phyloP scores from a whole-genome alignment of 2,329 filamentous ascomycete species.

The Mollisia scopiformis region DNA sequence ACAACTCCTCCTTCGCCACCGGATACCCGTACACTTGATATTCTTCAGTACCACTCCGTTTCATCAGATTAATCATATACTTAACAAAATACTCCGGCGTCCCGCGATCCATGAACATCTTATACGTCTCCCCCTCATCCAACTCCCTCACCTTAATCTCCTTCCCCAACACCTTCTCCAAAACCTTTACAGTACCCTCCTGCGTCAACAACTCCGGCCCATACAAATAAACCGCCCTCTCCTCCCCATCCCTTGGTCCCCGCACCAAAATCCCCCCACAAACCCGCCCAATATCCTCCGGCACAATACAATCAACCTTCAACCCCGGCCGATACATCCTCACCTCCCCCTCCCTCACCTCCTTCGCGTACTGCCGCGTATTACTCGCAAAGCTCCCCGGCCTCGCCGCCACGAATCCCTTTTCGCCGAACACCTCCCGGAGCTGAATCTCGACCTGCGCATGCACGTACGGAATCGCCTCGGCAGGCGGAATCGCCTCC shows the following conservation, averaged over 20 bases:
- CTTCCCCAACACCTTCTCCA: not conserved
- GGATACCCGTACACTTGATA: not conserved
- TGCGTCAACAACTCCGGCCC: not conserved
- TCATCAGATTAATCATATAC: not conserved
- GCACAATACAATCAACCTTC: not conserved
- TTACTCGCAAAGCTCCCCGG: slow-evolving; percentile 51
- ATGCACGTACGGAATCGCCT: slow-evolving; percentile 45
- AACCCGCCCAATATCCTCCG: not conserved
- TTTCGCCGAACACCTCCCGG: slow-evolving; percentile 42
- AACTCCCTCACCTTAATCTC: not conserved
- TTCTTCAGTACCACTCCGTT: not conserved
- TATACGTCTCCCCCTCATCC: not conserved
- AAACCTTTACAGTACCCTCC: not conserved
- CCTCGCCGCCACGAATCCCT: slow-evolving; percentile 43
- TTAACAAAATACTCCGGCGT: not conserved
- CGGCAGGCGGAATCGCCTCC: slow-evolving; percentile 29
- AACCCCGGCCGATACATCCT: not conserved
- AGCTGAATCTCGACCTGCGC: slow-evolving; percentile 48
- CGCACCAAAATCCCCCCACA: not conserved
- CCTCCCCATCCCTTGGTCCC: not conserved
- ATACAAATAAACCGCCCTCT: not conserved
- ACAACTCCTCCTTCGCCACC: not conserved
- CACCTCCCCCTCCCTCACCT: not conserved
- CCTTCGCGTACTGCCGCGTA: slow-evolving; percentile 23
- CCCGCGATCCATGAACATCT: not conserved